Evolutionary conservation across 305 asterid genomes (phyloP), one percentile per base, ranked within the genome.

Genomic region (Fraxinus nigra): DNA sequence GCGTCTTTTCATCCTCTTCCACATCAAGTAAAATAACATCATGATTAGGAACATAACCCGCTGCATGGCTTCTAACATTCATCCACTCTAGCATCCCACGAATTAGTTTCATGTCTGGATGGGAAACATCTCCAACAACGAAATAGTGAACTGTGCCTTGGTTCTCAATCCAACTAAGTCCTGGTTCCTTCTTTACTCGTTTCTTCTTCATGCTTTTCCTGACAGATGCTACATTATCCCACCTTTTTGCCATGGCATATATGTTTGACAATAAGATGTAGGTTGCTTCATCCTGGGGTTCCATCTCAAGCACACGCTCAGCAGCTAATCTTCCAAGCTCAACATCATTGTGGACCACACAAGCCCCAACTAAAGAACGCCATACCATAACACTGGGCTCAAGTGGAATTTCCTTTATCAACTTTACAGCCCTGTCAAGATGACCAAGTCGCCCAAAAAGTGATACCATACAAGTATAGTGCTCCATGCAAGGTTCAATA

Each of bases 351-450:
- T 89, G 94, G 1, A 87, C 89, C 83, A 89, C 97, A 77, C 98
- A 95, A 54, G 98, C 97, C 61, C 98, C 97, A 59, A 93, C 94
- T 82, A 95, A 84, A 24, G 98, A 92, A 48, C 98, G 98, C 98
- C 98, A 95, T 67, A 92, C 77, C 98, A 95, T 93, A 75, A 93
- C 89, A 85, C 95, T 93, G 10, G 98, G 98, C 85, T 88, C 92
- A 24, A 78, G 76, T 38, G 93, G 92, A 38, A 95, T 90, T 85
- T 90, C 91, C 77, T 89, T 87, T 67, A 95, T 93, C 89, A 90
- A 80, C 84, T 92, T 88, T 63, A 89, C 84, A 63, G 98, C 97
- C 85, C 76, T 87, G 76, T 91, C 95, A 72, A 95, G 89, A 84
- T 90, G 91, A 33, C 98, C 98, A 81, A 90, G 86, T 83, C 92